phyloP scores from a whole-genome alignment of 1,139 yeast genomes.

The Ogataea hybrid region DNA sequence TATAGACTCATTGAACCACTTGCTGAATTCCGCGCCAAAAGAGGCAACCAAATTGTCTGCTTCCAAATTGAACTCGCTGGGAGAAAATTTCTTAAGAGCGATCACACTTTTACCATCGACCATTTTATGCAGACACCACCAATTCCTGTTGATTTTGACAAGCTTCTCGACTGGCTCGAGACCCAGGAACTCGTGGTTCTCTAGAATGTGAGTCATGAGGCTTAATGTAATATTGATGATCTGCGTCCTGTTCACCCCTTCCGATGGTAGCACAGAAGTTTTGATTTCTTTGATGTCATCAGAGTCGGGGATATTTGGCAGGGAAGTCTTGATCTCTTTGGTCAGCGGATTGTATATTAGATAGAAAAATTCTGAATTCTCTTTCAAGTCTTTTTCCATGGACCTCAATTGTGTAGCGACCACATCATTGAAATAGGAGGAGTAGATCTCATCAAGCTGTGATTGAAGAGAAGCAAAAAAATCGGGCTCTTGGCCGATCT shows the following conservation, averaged over 20 bases:
- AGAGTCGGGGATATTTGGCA: constrained; percentile 27
- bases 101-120: constrained; percentile 17
- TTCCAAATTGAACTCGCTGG: constrained; percentile 18
- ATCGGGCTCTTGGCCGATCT: constrained; percentile 3
- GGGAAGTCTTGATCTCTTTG: constrained; percentile 20
- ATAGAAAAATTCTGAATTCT: constrained; percentile 21
- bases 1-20: constrained; percentile 18
- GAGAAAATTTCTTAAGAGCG: constrained; percentile 21
- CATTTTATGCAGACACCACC: constrained; percentile 27
- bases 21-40: constrained; percentile 22
- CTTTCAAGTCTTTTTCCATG: constrained; percentile 17
- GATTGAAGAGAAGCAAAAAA: constrained; percentile 34
- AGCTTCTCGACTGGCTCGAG: constrained; percentile 20
- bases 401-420: constrained; percentile 25
- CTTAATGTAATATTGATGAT: constrained; percentile 19
- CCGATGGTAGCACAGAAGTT: constrained; percentile 3
- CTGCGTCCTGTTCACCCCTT: constrained; percentile 14
- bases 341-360: constrained; percentile 15
- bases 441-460: constrained; percentile 36
- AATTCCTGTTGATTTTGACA: constrained; percentile 24
- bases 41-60: constrained; percentile 17
- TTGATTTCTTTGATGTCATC: constrained; percentile 18
- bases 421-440: constrained; percentile 25
- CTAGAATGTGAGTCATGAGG: constrained; percentile 17
- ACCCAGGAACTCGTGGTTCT: constrained; percentile 12